These are phyloP conservation scores for Puccinia brachypodii DNA, from an alignment of 1,284 basidiomycete species.

Conservation along the genomic window DNA sequence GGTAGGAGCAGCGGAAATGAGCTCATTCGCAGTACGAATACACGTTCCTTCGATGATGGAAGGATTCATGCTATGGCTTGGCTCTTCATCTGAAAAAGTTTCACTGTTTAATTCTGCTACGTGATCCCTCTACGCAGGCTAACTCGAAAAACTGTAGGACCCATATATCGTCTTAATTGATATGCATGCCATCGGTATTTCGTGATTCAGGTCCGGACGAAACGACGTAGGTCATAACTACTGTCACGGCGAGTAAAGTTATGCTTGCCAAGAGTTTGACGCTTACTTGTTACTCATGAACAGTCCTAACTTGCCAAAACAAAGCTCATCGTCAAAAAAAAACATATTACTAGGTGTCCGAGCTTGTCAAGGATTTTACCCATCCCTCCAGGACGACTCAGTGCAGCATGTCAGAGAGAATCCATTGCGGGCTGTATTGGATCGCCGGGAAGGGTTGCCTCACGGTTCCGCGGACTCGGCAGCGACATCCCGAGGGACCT, in stretches of 20 bases:
- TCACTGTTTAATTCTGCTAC: background rate
- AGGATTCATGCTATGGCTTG: background rate
- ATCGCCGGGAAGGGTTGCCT: too few species aligned
- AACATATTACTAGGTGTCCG: background rate
- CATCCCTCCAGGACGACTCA: background rate
- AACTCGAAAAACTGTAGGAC: background rate
- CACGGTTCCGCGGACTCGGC: too few species aligned
- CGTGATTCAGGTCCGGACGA: background rate
- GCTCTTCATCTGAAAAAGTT: background rate
- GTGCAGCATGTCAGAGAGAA: background rate
- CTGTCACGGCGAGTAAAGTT: background rate
- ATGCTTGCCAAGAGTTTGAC: background rate
- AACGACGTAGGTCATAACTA: background rate
- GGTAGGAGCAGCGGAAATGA: background rate
- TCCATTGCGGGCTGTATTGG: background rate
- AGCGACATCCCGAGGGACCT: too few species aligned
- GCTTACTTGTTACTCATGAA: too few species aligned
- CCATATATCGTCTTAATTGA: background rate
- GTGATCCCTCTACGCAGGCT: background rate
- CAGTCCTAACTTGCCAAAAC: too few species aligned
- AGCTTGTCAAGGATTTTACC: background rate
- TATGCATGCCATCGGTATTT: background rate
- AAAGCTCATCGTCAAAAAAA: background rate
- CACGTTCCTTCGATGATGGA: conserved; percentile 12
- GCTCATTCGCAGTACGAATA: background rate